phyloP scores from a whole-genome alignment of 192 early-diverging fungal species.

The Haplosporangium gracile region DNA sequence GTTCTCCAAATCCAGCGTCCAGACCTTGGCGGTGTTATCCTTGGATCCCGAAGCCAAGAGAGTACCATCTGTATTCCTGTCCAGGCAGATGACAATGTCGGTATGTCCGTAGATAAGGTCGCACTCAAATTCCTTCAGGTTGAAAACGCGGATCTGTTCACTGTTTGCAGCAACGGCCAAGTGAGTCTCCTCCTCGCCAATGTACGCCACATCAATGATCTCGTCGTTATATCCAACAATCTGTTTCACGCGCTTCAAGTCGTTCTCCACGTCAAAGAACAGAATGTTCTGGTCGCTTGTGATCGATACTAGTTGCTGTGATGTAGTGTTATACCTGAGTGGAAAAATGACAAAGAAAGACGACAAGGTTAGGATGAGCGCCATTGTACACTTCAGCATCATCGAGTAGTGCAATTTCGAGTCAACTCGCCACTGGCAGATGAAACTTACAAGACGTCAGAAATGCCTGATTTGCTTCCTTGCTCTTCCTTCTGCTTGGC shows the following conservation, averaged over 20 bases:
- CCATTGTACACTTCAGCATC: no score
- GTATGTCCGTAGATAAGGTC: constrained; percentile 91
- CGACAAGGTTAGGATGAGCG: not conserved
- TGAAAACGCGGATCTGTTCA: constrained; percentile 91
- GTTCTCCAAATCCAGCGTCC: constrained; percentile 78
- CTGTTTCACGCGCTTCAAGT: constrained; percentile 77
- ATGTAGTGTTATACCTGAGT: constrained; percentile 61
- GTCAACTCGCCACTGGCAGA: not conserved
- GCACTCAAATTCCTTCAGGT: constrained; percentile 82
- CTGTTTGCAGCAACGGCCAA: constrained; percentile 95
- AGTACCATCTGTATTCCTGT: constrained; percentile 74
- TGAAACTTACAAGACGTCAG: constrained; percentile 74
- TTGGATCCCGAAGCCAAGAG: constrained; percentile 91
- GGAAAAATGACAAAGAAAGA: not conserved
- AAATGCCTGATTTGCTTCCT: constrained; percentile 84
- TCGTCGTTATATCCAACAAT: constrained; percentile 98
- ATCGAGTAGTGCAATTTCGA: no score
- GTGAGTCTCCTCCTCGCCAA: constrained; percentile 78
- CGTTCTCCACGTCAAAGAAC: constrained; percentile 72
- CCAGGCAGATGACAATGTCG: constrained; percentile 89
- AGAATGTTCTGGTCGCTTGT: constrained; percentile 95
- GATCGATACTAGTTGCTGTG: constrained; percentile 74
- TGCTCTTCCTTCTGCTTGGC: constrained; percentile 75
- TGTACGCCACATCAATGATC: constrained; percentile 86
- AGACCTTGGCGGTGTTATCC: constrained; percentile 89